phyloP scores from a whole-genome alignment of 371 early-diverging fungal species.

The Rhizopus sp. region DNA sequence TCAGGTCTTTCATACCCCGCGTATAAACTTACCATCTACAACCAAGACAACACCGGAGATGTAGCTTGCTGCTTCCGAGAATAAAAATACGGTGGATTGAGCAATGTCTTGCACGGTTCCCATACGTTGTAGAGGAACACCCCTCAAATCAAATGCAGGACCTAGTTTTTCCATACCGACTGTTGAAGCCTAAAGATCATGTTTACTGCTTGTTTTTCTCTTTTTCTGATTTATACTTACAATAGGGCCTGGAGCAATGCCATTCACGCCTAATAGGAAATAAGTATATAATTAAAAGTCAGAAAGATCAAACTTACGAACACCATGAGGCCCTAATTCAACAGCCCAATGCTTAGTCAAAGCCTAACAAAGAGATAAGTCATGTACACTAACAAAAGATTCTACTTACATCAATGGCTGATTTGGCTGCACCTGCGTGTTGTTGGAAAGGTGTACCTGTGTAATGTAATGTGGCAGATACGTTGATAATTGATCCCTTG shows the following conservation, averaged over 20 bases:
- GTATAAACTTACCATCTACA: conserved; percentile 65
- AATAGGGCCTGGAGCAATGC: conserved; percentile 55
- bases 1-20: neutral
- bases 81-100: conserved; percentile 71
- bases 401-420: conserved; percentile 37
- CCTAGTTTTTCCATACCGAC: conserved; percentile 45
- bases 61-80: conserved; percentile 63
- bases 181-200: conserved; percentile 15
- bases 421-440: conserved; percentile 55
- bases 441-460: conserved; percentile 59
- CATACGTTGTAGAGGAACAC: conserved; percentile 42
- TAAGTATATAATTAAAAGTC: neutral
- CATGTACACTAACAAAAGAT: neutral
- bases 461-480: conserved; percentile 70
- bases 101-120: conserved; percentile 72
- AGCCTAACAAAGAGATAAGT: conserved; percentile 25
- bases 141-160: conserved; percentile 17
- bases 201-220: neutral
- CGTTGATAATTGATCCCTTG: conserved; percentile 70
- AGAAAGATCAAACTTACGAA: conserved; percentile 32
- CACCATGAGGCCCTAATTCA: conserved; percentile 52
- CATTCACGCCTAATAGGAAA: conserved; percentile 25
- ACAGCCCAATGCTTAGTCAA: conserved; percentile 58
- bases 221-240: conserved; percentile 15
- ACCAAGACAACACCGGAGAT: conserved; percentile 65